Evolutionary conservation across 177 flowering plant species (phyloP).

Genomic region (Vitis hybrid): DNA sequence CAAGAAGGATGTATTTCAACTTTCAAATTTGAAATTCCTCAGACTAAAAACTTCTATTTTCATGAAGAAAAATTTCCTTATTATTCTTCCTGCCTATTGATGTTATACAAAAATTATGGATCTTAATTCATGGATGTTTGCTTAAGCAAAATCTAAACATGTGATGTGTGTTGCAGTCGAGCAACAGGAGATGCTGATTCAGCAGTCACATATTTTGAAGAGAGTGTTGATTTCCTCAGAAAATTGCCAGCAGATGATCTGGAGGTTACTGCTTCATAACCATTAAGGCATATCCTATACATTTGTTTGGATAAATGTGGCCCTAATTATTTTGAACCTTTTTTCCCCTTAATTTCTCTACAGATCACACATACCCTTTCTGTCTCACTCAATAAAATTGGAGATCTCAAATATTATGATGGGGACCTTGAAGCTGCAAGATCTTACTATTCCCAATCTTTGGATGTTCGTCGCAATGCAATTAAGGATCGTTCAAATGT

Average conservation of each 20-base stretch:
- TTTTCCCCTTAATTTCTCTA: background rate
- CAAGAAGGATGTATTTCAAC: too few species aligned
- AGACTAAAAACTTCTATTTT: too few species aligned
- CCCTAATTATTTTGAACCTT: background rate
- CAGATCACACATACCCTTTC: constrained; percentile 94
- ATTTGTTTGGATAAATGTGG: background rate
- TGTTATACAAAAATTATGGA: background rate
- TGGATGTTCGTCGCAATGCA: constrained; percentile 84
- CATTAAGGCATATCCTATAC: background rate
- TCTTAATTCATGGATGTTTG: constrained; percentile 2
- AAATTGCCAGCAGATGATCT: constrained; percentile 65
- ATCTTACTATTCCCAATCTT: constrained; percentile 66
- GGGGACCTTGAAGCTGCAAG: constrained; percentile 79
- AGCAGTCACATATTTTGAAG: constrained; percentile 73
- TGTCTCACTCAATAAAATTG: constrained; percentile 95
- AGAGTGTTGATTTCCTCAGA: constrained; percentile 78
- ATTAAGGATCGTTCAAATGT: constrained; percentile 45
- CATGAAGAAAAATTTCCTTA: too few species aligned
- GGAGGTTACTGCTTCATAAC: constrained; percentile 56
- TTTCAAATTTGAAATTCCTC: too few species aligned
- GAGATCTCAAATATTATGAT: constrained; percentile 90
- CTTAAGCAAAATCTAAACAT: background rate
- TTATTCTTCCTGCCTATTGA: background rate
- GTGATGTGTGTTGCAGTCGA: constrained; percentile 56
- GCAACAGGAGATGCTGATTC: constrained; percentile 72